Conservation (phyloP, 163 green algal species). For the Trebouxiophyceae sp. region DNA sequence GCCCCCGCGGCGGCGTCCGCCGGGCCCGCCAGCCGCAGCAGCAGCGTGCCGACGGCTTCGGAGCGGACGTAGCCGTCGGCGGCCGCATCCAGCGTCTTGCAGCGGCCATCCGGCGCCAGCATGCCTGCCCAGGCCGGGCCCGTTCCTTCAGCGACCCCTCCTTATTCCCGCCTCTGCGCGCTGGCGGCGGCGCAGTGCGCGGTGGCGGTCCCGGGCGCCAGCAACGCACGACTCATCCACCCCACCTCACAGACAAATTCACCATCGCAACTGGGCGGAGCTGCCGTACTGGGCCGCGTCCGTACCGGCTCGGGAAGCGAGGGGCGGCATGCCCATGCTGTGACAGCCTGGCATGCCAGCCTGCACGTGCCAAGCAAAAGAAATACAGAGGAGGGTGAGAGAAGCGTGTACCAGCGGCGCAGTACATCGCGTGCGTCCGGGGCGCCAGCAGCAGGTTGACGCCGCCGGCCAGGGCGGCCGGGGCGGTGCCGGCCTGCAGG, state of each 20-base stretch:
- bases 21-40: slow-evolving; percentile 25
- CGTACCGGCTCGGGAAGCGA: too few species aligned
- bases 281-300: too few species aligned
- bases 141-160: neutral
- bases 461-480: slow-evolving; percentile 3
- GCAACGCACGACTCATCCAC: too few species aligned
- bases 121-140: slow-evolving; percentile 36
- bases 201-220: too few species aligned
- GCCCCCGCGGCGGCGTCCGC: neutral
- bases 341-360: too few species aligned
- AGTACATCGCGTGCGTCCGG: slow-evolving; percentile 13
- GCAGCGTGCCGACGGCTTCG: slow-evolving; percentile 54
- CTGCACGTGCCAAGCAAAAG: too few species aligned
- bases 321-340: too few species aligned
- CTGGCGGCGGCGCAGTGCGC: too few species aligned
- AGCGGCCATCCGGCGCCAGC: slow-evolving; percentile 70
- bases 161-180: too few species aligned
- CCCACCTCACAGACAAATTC: too few species aligned
- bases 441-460: slow-evolving; percentile 13
- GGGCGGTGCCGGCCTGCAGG: slow-evolving; percentile 14
- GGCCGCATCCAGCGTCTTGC: slow-evolving; percentile 74
- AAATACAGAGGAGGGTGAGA: too few species aligned
- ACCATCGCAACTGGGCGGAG: too few species aligned
- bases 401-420: slow-evolving; percentile 16
- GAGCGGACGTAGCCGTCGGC: slow-evolving; percentile 78